Conservation (phyloP, 2,329 filamentous ascomycete genomes). For the Neospermospora avenae region DNA sequence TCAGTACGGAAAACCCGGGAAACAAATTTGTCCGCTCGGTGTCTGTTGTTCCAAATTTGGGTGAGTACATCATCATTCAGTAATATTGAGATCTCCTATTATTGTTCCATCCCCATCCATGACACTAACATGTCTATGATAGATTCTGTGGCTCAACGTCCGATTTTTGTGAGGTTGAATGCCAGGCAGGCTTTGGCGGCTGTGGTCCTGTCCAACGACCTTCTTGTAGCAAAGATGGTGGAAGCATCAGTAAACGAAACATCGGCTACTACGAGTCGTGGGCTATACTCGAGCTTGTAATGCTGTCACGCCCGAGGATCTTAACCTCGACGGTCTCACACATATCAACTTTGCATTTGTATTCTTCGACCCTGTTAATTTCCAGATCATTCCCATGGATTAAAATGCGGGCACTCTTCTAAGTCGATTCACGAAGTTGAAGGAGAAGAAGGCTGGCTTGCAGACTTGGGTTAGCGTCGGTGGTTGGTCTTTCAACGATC, state of each 20-base stretch:
- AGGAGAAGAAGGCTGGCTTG: conserved; percentile 7
- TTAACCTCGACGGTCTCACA: conserved; percentile 21
- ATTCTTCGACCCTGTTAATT: conserved; percentile 39
- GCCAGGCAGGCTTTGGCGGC: background rate
- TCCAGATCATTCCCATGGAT: conserved; percentile 30
- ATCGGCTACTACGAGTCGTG: conserved; percentile 7
- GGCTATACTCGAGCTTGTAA: conserved; percentile 1
- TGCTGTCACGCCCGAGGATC: background rate
- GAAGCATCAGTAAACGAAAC: background rate
- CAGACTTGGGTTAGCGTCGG: conserved; percentile 10
- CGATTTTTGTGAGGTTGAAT: background rate
- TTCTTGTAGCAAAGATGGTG: conserved; percentile 6
- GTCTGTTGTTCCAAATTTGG: background rate
- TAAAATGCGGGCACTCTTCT: background rate
- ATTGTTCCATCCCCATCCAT: background rate
- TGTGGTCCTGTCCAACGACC: background rate
- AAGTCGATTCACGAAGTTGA: conserved; percentile 13
- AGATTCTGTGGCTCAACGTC: background rate
- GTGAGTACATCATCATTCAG: background rate
- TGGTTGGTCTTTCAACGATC: conserved; percentile 10
- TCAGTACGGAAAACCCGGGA: background rate
- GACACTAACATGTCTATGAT: background rate
- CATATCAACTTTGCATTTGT: conserved; percentile 39
- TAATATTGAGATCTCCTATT: background rate
- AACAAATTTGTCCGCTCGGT: background rate